phyloP scores from a whole-genome alignment of 176 grass and related monocot species.

The Olyra latifolia region DNA sequence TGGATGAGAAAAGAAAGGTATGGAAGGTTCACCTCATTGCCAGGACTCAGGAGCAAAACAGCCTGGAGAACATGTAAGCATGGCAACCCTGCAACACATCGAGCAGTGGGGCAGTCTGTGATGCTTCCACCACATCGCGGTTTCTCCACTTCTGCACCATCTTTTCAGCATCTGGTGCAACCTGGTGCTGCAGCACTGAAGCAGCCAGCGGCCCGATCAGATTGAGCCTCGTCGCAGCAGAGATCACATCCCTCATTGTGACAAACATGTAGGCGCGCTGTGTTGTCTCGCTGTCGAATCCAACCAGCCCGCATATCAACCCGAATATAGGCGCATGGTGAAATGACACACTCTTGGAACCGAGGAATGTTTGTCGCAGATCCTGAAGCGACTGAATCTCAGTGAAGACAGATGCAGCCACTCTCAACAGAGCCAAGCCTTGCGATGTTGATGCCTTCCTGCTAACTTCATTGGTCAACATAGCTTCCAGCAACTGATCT shows the following conservation, averaged over 20 bases:
- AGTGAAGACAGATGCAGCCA: slow-evolving; percentile 59
- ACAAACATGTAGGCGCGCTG: slow-evolving; percentile 77
- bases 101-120: slow-evolving; percentile 64
- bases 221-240: slow-evolving; percentile 80
- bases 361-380: slow-evolving; percentile 47
- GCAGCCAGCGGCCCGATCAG: slow-evolving; percentile 79
- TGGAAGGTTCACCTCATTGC: slow-evolving; percentile 13
- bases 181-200: slow-evolving; percentile 79
- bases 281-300: slow-evolving; percentile 48
- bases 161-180: slow-evolving; percentile 57
- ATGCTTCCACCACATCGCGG: slow-evolving; percentile 57
- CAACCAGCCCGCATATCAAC: slow-evolving; percentile 64
- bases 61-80: slow-evolving; percentile 79
- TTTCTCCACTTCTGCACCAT: slow-evolving; percentile 72
- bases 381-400: slow-evolving; percentile 59
- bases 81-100: slow-evolving; percentile 78
- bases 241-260: slow-evolving; percentile 85
- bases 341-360: slow-evolving; percentile 51
- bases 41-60: slow-evolving; percentile 86
- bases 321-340: slow-evolving; percentile 81
- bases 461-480: slow-evolving; percentile 72
- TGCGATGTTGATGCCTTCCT: slow-evolving; percentile 72
- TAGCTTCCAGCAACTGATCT: slow-evolving; percentile 76
- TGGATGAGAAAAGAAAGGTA: neutral
- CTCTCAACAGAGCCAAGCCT: slow-evolving; percentile 74